Evolutionary conservation across 2,329 filamentous ascomycete species (phyloP).

Genomic region (Dothideomycetes sp.): DNA sequence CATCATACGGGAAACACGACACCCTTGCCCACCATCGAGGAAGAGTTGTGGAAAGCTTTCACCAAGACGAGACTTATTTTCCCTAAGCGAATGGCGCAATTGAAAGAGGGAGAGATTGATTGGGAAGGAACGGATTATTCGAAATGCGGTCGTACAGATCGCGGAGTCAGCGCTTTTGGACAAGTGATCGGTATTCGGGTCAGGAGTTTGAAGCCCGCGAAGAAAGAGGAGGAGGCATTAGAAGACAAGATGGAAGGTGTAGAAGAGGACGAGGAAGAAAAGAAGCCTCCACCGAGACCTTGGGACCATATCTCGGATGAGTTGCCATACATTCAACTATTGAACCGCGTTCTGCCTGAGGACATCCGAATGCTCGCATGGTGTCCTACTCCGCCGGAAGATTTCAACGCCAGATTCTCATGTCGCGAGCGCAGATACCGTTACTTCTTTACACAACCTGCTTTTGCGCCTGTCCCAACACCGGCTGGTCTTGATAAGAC

Average conservation of each 20-base stretch:
- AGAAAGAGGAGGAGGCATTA: constrained; percentile 14
- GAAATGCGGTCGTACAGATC: constrained; percentile 89
- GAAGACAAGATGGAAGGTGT: constrained; percentile 15
- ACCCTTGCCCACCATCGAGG: constrained; percentile 74
- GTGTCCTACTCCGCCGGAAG: constrained; percentile 71
- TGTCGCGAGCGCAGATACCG: constrained; percentile 86
- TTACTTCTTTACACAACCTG: constrained; percentile 96
- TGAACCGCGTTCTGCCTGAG: constrained; percentile 79
- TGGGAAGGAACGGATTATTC: constrained; percentile 84
- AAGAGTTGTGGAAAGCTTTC: constrained; percentile 86
- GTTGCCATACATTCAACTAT: constrained; percentile 68
- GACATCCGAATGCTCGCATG: constrained; percentile 89
- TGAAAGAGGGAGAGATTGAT: constrained; percentile 48
- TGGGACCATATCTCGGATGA: constrained; percentile 70
- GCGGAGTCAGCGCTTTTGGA: constrained; percentile 90
- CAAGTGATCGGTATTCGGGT: constrained; percentile 83
- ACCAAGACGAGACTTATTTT: constrained; percentile 74
- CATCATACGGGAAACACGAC: constrained; percentile 63
- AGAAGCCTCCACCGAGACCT: constrained; percentile 16
- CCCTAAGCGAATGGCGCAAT: constrained; percentile 39
- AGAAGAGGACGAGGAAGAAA: constrained; percentile 14
- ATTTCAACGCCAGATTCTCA: constrained; percentile 85
- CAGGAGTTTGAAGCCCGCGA: constrained; percentile 61
- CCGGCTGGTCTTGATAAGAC: constrained; percentile 19
- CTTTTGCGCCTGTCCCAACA: constrained; percentile 59